Evolutionary conservation across 2,329 filamentous ascomycete genomes (phyloP), one percentile per base, ranked within the genome.

Genomic region (Aaosphaeria pasadenensis): DNA sequence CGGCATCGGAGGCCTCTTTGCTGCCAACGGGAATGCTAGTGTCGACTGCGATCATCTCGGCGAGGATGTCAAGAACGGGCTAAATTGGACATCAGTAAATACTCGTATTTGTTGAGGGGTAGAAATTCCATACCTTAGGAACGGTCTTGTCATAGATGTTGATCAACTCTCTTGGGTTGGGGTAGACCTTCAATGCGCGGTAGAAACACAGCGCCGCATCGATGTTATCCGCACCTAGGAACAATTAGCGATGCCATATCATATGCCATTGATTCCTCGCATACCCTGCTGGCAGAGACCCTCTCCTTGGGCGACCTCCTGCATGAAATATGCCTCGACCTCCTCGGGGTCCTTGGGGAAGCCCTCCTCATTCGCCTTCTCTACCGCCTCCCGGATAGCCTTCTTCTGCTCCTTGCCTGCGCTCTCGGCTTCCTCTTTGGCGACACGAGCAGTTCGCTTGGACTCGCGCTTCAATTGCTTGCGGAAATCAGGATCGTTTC

Each of bases 81-180:
- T 94, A 42, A 6, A 42, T 30, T 17, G 5, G 46, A 65, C 51
- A 66, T 59, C 49, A 33, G 28, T 29, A 30, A 39, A 40, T 6
- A 6, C 11, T 39, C 17, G 2, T 7, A 33, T 31, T 13, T 24
- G 9, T 35, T 39, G 35, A 11, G 40, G 9, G 29, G 41, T 48
- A 51, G 17, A 24, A 3, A 3, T 3, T 24, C 3, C 17, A 24
- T 73, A 90, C 91, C 88, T 96, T 96, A 62, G 92, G 87, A 41
- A 97, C 91, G 31, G 94, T 97, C 83, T 95, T 96, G 74, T 99
- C 94, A 75, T 99, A 99, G 73, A 99, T 96, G 64, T 83, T 83
- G 71, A 99, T 96, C 63, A 99, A 79, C 67, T 97, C 94, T 62
- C 86, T 83, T 9, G 92, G 94, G 64, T 89, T 88, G 45, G 94